phyloP scores from a whole-genome alignment of 352 stramenopile genomes.

The Pelagophyceae sp. region DNA sequence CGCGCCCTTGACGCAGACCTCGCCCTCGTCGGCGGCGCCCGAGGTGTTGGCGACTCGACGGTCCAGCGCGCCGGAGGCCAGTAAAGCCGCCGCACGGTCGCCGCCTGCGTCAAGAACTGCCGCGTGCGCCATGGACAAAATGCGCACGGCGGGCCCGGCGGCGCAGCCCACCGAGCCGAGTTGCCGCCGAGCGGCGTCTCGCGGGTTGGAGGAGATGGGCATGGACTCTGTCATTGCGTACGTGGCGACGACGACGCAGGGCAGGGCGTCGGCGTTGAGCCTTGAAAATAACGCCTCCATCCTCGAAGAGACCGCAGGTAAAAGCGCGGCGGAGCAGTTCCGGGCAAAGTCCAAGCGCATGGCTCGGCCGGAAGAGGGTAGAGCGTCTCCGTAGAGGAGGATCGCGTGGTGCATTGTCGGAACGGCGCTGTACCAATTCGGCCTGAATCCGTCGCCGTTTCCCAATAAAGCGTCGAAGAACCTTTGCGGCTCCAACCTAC shows the following conservation, averaged over 20 bases:
- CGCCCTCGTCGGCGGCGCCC: constrained; percentile 1
- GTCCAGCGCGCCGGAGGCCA: too few species aligned
- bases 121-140: not conserved
- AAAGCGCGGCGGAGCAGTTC: constrained; percentile 5
- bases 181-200: not conserved
- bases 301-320: not conserved
- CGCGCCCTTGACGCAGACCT: not conserved
- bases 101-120: too few species aligned
- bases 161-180: not conserved
- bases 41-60: not conserved
- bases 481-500: too few species aligned
- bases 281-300: constrained; percentile 1
- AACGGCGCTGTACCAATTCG: constrained; percentile 16
- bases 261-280: too few species aligned
- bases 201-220: not conserved
- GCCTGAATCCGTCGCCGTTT: not conserved
- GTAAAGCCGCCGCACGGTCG: too few species aligned
- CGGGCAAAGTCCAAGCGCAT: not conserved
- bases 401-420: constrained; percentile 15
- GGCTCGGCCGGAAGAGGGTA: not conserved
- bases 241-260: not conserved
- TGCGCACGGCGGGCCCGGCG: not conserved
- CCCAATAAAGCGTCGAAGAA: too few species aligned
- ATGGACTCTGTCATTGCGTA: constrained; percentile 22
- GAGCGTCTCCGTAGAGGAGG: too few species aligned